Conservation (phyloP, 768 basidiomycete species). For the Mycena maculata region DNA sequence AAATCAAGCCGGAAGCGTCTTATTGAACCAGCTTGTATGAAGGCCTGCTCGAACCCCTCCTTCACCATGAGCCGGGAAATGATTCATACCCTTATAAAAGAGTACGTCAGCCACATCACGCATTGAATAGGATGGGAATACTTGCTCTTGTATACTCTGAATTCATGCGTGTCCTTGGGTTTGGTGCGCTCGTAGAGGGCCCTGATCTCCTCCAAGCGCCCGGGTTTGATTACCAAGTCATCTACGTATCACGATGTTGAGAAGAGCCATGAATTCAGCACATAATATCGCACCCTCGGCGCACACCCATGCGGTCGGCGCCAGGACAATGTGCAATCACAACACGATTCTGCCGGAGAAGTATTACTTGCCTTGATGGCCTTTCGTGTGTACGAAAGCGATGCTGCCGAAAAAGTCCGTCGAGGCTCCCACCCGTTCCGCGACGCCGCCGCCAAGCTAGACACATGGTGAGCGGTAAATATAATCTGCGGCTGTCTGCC, state of each 20-base stretch:
- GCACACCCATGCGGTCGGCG: constrained; percentile 27
- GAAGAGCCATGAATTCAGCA: not conserved
- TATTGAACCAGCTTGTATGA: constrained; percentile 60
- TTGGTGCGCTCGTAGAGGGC: constrained; percentile 51
- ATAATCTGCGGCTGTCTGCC: no score
- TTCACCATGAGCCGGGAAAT: constrained; percentile 53
- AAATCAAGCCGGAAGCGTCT: constrained; percentile 47
- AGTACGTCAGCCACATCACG: no score
- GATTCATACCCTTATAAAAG: not conserved
- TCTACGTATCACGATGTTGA: constrained; percentile 14
- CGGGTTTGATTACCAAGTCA: constrained; percentile 25
- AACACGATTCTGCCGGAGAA: not conserved
- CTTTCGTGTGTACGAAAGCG: constrained; percentile 25
- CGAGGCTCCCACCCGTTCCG: constrained; percentile 7
- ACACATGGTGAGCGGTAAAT: not conserved
- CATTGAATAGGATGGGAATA: not conserved
- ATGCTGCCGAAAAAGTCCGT: constrained; percentile 26
- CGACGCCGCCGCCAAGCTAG: constrained; percentile 28
- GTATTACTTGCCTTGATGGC: constrained; percentile 14
- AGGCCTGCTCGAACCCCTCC: constrained; percentile 54
- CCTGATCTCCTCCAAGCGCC: constrained; percentile 43
- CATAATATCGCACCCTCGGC: constrained; percentile 11
- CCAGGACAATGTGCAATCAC: not conserved
- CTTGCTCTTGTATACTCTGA: constrained; percentile 57
- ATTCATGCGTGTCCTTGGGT: constrained; percentile 54